These are phyloP conservation scores for Herpotrichia juniperi DNA, from an alignment of 2,329 filamentous ascomycete genomes.

Conservation along the genomic window DNA sequence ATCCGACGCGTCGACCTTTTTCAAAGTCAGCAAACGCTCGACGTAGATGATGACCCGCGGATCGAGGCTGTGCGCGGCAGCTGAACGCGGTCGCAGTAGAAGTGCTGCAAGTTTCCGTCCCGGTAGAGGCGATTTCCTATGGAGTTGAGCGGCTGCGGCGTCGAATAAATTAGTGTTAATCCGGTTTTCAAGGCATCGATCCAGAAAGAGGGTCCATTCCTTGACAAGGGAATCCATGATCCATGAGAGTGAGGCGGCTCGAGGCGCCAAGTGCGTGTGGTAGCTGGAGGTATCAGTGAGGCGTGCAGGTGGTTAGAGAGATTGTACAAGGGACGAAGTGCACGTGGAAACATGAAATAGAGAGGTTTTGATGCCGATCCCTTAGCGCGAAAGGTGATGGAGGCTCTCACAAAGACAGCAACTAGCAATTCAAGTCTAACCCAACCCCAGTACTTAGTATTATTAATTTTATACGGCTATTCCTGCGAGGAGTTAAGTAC, in stretches of 20 bases:
- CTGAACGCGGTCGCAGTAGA: conserved; percentile 37
- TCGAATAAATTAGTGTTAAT: conserved; percentile 41
- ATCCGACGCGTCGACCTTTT: conserved; percentile 43
- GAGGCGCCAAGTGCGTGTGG: conserved; percentile 16
- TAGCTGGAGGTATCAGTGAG: conserved; percentile 24
- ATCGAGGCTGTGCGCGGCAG: conserved; percentile 36
- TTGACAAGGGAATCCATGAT: conserved; percentile 42
- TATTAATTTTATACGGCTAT: too few species aligned
- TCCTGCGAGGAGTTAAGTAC: too few species aligned
- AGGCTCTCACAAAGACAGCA: not conserved
- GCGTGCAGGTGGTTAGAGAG: conserved; percentile 14
- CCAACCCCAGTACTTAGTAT: not conserved
- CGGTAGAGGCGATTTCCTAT: conserved; percentile 40
- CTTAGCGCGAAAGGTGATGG: not conserved
- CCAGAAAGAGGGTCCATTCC: conserved; percentile 42
- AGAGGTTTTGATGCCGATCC: conserved; percentile 16
- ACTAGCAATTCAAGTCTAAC: not conserved
- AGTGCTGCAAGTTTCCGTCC: conserved; percentile 43
- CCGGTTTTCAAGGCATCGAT: conserved; percentile 41
- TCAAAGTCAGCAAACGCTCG: conserved; percentile 40
- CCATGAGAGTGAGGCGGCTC: conserved; percentile 26
- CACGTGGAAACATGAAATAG: conserved; percentile 16
- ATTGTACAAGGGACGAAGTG: conserved; percentile 6
- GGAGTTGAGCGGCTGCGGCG: conserved; percentile 36
- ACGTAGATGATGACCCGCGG: conserved; percentile 42